Evolutionary conservation across 2,329 filamentous ascomycete species (phyloP), one percentile per base, ranked within the genome.

Genomic region (Delphinella strobiligena): DNA sequence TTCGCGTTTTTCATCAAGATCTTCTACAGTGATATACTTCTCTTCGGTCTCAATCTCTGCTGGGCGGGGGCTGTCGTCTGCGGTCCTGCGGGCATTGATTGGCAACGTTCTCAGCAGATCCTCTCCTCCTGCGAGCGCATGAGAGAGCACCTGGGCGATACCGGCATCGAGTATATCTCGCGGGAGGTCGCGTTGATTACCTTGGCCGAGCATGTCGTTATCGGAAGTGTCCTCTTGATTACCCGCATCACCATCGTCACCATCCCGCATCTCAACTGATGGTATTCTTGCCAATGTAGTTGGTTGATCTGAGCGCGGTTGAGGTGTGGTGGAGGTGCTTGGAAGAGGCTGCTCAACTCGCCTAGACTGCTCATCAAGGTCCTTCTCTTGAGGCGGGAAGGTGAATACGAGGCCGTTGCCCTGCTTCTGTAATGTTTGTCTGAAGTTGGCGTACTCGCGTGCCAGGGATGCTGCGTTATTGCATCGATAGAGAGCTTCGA

Each of bases 401-500:
- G 66, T 68, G 54, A 83, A 91, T 12, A 27, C 22, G 7, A 12
- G 22, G 12, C 7, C 7, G 12, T 12, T 12, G 7, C 12, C 22
- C 22, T 27, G 7, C 12, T 7, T 27, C 22, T 12, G 7, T 12
- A 27, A 12, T 27, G 7, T 27, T 7, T 27, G 7, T 12, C 22
- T 27, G 22, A 27, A 27, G 22, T 27, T 27, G 22, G 7, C 7
- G 56, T 96, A 96, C 41, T 91, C 82, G 24, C 69, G 66, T 5
- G 85, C 78, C 18, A 67, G 62, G 2, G 63, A 56, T 4, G 61
- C 51, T 38, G 72, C 72, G 41, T 85, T 84, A 52, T 85, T 82
- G 51, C 84, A 84, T 40, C 89, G 78, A 57, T 85, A 95, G 0
- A 91, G 64, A 19, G 84, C 87, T 60, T 96, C 89, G 22, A 74